phyloP scores from a whole-genome alignment of 208 protist species.

The Spongospora subterranea region DNA sequence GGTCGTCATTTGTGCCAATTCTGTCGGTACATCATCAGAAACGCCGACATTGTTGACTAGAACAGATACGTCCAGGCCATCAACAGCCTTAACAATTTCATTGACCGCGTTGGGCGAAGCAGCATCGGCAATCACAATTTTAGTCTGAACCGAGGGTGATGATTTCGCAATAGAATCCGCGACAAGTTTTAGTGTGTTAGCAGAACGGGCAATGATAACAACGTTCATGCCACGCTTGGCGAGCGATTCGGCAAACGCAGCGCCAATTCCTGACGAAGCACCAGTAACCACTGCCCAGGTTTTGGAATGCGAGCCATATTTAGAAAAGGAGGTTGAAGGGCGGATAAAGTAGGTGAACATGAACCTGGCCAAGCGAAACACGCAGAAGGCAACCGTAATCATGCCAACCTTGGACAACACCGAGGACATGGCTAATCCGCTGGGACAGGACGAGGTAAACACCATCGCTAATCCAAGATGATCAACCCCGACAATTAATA shows the following conservation, averaged over 20 bases:
- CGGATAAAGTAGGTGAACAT: neutral
- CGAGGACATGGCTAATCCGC: too few species aligned
- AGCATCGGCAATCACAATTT: neutral
- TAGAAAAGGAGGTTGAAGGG: neutral
- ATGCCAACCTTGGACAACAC: too few species aligned
- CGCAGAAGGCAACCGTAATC: neutral
- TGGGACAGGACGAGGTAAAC: too few species aligned
- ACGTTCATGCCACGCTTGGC: neutral
- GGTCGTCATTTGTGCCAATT: neutral
- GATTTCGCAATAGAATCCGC: neutral
- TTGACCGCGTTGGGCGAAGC: neutral
- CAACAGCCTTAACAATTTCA: neutral
- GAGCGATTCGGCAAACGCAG: neutral
- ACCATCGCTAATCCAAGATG: too few species aligned
- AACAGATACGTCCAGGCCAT: neutral
- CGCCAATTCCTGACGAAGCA: neutral
- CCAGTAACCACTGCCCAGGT: conserved; percentile 3
- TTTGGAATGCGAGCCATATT: neutral
- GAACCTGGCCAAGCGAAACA: neutral
- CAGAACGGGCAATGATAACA: neutral
- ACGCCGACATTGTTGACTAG: conserved; percentile 54
- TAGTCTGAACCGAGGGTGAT: neutral
- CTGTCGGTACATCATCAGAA: neutral
- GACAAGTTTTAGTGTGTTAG: neutral
- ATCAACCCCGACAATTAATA: too few species aligned